Conservation (phyloP, 306 rosid species). For the Benincasa hispida region DNA sequence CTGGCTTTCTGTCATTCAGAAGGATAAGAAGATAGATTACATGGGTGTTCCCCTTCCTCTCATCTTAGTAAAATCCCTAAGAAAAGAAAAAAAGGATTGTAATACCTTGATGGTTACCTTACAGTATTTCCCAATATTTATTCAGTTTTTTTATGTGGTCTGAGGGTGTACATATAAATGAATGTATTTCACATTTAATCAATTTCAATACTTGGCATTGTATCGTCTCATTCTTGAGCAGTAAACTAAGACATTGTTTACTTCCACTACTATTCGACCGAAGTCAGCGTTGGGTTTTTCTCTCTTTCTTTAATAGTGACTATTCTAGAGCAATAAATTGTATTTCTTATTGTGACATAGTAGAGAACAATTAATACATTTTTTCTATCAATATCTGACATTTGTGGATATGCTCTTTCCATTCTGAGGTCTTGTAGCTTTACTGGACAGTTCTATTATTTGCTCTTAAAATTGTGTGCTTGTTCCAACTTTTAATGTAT, state of each 20-base stretch:
- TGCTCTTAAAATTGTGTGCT: background rate
- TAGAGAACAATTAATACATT: background rate
- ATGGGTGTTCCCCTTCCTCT: background rate
- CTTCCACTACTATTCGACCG: background rate
- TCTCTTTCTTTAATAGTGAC: background rate
- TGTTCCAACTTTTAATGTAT: background rate
- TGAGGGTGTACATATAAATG: background rate
- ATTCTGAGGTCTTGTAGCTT: background rate
- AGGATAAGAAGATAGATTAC: background rate
- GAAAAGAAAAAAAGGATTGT: background rate
- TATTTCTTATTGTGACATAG: background rate
- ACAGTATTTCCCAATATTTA: background rate
- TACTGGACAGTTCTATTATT: background rate
- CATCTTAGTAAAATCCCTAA: background rate
- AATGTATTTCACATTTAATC: background rate
- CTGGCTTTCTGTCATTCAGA: background rate
- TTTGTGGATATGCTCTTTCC: background rate
- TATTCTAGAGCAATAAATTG: background rate
- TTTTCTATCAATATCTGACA: background rate
- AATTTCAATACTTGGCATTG: background rate
- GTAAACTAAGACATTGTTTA: background rate
- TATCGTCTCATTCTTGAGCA: background rate
- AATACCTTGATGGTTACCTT: background rate
- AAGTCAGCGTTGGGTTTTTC: background rate
- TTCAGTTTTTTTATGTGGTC: background rate